Percentiles rank a stretch among this genome's conserved stretches.
phyloP scores from a whole-genome alignment of 257 asterid species.

The Solanum neorickii region DNA sequence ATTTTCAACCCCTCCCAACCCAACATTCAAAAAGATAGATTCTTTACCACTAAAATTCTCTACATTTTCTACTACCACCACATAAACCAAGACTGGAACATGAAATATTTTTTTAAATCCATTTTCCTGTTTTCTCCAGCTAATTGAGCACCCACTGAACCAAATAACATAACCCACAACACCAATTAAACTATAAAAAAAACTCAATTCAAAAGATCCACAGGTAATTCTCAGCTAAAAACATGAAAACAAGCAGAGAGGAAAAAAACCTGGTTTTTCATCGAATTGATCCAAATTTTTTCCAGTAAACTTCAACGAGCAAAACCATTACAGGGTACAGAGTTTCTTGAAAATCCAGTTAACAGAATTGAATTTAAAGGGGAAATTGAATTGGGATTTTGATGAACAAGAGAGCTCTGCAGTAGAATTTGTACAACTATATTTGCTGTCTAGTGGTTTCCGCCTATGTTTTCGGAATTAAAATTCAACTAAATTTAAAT shows the following conservation, averaged over 20 bases:
- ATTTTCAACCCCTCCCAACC: not conserved
- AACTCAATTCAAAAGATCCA: not conserved
- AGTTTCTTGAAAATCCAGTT: not conserved
- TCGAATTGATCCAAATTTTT: not conserved
- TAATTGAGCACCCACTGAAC: not conserved
- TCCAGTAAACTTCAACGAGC: not conserved
- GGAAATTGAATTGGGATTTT: not conserved
- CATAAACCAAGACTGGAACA: not conserved
- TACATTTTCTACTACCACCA: not conserved
- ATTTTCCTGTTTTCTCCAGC: not conserved
- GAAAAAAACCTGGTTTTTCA: not conserved
- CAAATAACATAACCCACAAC: not conserved
- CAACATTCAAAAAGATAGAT: not conserved
- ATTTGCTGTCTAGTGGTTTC: not conserved
- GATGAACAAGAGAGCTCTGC: not conserved
- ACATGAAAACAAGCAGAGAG: not conserved
- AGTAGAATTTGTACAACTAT: not conserved
- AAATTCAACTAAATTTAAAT: not conserved
- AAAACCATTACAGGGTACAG: not conserved
- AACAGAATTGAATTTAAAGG: not conserved
- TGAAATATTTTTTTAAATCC: not conserved
- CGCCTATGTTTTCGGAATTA: not conserved
- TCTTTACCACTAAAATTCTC: not conserved
- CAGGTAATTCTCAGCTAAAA: not conserved
- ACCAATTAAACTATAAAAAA: not conserved